Base-by-base conservation (phyloP, 2,329 filamentous ascomycete species). In the Fusarium buharicum region DNA sequence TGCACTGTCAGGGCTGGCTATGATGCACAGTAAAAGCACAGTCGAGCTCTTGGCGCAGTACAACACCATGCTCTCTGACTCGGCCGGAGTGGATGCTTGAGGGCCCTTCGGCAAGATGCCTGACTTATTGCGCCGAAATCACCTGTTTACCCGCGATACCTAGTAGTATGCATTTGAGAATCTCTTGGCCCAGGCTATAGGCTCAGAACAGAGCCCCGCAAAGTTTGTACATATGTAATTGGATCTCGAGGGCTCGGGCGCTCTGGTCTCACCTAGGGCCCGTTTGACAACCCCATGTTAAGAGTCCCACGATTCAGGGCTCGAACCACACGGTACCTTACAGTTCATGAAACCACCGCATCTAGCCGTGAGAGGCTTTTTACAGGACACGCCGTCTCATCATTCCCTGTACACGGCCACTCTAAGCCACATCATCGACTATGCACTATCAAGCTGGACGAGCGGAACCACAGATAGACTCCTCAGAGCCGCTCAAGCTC, bases 101-200 rank as follows among this genome's bases (percentile, higher is more conserved):
- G 59, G 66, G 63, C 57, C 61, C 8, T 59, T 58, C 61, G 64
- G 66, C 62, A 53, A 66, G 65, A 62, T 61, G 47, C 50, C 62
- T 59, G 59, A 67, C 60, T 41, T 59, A 61, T 69, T 59, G 55
- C 59, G 52, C 55, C 58, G 41, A 50, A 64, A 64, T 64, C 59
- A 66, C 51, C 52, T 62, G 58, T 64, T 55, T 56, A 56, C 56
- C 63, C 64, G 47, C 50, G 50, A 50, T 39, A 24, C 22, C 22
- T 24, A 8, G 22, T 24, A 24, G 6, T 24, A 24, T 8, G 22
- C 8, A 50, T 46, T 39, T 28, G 16, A 51, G 28, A 36, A 46
- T 24, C 48, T 52, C 36, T 28, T 55, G 39, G 49, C 27, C 27
- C 44, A 41, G 41, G 36, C 47, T 59, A 53, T 57, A 55, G 49